Percentiles rank a stretch among this genome's conserved stretches.
Conservation (phyloP, 2,329 filamentous ascomycete species). For the Hypoxylon sp. region DNA sequence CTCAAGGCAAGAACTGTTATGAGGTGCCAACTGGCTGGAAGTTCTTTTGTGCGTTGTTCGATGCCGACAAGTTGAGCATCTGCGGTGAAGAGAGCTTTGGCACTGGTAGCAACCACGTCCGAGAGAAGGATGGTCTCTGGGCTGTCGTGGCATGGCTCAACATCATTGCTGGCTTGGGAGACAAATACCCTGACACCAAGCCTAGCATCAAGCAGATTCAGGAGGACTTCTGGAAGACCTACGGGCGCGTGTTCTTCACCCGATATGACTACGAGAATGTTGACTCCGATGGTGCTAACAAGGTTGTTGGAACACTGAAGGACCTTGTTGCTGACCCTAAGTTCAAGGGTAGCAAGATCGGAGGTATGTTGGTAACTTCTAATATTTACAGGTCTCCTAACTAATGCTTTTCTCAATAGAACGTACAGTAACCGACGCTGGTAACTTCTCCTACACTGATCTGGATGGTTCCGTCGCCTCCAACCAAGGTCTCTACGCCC, state of each 20-base stretch:
- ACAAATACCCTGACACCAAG: conserved; percentile 80
- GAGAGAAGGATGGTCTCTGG: conserved; percentile 99
- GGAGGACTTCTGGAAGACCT: conserved; percentile 94
- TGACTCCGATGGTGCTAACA: conserved; percentile 89
- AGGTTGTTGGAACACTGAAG: conserved; percentile 85
- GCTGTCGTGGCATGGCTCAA: conserved; percentile 98
- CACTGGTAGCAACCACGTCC: conserved; percentile 97
- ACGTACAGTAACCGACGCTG: conserved; percentile 87
- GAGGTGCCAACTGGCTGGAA: conserved; percentile 99
- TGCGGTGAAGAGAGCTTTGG: conserved; percentile 99
- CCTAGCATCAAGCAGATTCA: conserved; percentile 97
- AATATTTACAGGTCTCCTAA: neutral
- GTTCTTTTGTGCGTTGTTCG: conserved; percentile 97
- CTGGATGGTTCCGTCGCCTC: conserved; percentile 96
- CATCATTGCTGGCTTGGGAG: conserved; percentile 94
- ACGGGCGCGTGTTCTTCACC: conserved; percentile 98
- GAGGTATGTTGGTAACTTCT: conserved; percentile 60
- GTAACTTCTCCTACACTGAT: conserved; percentile 98
- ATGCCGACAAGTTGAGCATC: conserved; percentile 95
- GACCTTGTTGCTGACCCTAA: conserved; percentile 77
- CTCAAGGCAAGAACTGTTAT: conserved; percentile 90
- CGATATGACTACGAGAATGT: conserved; percentile 98
- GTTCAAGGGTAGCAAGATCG: conserved; percentile 86
- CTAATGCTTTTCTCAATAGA: conserved; percentile 55
- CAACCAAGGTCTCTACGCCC: conserved; percentile 95